A percentile compares a stretch with the other conserved stretches of the same genome.
phyloP scores from a whole-genome alignment of 768 basidiomycete species.

The Agrocybe pediades region DNA sequence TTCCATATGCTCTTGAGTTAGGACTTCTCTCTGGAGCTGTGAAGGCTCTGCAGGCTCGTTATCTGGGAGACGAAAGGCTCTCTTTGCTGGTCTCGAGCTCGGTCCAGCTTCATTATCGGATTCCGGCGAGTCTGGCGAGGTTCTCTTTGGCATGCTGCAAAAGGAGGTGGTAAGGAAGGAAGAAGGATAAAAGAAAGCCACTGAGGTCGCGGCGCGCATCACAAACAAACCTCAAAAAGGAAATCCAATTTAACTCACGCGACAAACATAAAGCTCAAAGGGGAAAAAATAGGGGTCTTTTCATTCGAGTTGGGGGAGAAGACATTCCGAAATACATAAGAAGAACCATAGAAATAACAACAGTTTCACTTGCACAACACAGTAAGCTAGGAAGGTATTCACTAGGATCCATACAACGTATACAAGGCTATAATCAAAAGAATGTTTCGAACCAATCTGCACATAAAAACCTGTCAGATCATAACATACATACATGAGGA shows the following conservation, averaged over 20 bases:
- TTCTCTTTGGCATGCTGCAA: not conserved
- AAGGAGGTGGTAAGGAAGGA: not conserved
- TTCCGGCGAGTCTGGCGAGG: too few relatives aligned
- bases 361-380: conserved; percentile 1
- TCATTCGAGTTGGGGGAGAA: not conserved
- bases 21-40: not conserved
- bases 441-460: not conserved
- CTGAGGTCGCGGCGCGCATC: not conserved
- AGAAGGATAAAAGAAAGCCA: not conserved
- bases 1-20: not conserved
- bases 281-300: not conserved
- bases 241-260: not conserved
- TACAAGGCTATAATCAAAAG: not conserved
- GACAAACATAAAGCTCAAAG: not conserved
- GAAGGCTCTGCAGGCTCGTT: not conserved
- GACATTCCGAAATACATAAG: conserved; percentile 1
- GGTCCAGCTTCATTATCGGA: not conserved
- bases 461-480: not conserved
- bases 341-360: conserved; percentile 7
- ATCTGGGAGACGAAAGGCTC: not conserved
- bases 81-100: not conserved
- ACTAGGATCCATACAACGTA: conserved; percentile 2
- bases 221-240: not conserved
- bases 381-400: conserved; percentile 3
- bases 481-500: not conserved